A percentile compares a stretch with the other conserved stretches of the same genome.
These are phyloP conservation scores for Citrullus amarus DNA, from an alignment of 306 rosid species.

Conservation along the genomic window DNA sequence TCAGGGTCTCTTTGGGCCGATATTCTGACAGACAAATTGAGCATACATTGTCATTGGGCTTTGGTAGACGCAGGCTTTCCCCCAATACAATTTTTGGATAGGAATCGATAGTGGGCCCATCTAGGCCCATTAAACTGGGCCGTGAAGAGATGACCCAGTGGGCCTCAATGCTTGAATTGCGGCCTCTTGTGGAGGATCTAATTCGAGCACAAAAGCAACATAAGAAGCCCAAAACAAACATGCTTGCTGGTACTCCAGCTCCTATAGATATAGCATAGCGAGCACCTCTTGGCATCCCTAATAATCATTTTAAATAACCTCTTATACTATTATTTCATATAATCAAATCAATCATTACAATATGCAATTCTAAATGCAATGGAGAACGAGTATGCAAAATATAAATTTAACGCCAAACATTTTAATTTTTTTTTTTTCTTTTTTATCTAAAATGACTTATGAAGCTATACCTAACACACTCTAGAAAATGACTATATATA, in stretches of 20 bases:
- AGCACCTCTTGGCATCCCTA: conserved; percentile 41
- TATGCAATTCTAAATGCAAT: too few relatives aligned
- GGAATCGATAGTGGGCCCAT: conserved; percentile 39
- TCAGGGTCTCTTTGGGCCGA: conserved; percentile 43
- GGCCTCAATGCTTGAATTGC: conserved; percentile 22
- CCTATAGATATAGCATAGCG: conserved; percentile 39
- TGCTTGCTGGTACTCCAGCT: conserved; percentile 24
- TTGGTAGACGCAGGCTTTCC: conserved; percentile 28
- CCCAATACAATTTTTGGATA: conserved; percentile 52
- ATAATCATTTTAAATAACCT: neutral
- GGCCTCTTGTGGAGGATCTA: conserved; percentile 9
- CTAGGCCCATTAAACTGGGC: conserved; percentile 31
- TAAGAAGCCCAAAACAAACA: conserved; percentile 36
- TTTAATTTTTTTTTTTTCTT: too few relatives aligned
- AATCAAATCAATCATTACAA: too few relatives aligned
- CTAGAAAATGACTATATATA: too few relatives aligned
- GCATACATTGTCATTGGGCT: conserved; percentile 31
- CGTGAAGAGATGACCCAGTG: conserved; percentile 19
- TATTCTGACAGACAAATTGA: conserved; percentile 62
- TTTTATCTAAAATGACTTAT: too few relatives aligned
- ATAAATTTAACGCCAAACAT: too few relatives aligned
- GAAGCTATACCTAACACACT: too few relatives aligned
- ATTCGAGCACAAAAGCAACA: conserved; percentile 19
- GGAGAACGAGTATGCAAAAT: too few relatives aligned
- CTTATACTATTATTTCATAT: too few relatives aligned